phyloP scores from a whole-genome alignment of 306 rosid genomes.

The Malus sieversii region DNA sequence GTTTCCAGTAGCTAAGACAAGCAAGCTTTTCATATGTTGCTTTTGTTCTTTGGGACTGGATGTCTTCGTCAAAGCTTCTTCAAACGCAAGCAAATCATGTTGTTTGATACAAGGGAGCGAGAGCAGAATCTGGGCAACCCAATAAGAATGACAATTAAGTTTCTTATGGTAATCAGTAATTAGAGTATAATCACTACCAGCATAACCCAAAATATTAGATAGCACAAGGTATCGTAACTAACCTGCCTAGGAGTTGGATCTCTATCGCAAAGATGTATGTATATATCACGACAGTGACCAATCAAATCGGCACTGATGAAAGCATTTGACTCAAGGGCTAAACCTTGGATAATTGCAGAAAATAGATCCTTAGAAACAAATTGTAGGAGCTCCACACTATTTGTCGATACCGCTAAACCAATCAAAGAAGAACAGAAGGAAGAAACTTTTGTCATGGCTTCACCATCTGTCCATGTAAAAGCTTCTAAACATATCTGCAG shows the following conservation, averaged over 20 bases:
- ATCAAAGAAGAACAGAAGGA: constrained; percentile 60
- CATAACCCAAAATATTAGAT: constrained; percentile 1
- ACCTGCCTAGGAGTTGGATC: constrained; percentile 94
- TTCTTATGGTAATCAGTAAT: constrained; percentile 1
- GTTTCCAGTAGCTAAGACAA: constrained; percentile 75
- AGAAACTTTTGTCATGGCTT: constrained; percentile 71
- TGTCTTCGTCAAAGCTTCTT: constrained; percentile 83
- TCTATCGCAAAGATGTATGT: constrained; percentile 68
- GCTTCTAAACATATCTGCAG: constrained; percentile 66
- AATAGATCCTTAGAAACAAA: constrained; percentile 82
- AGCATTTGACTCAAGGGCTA: constrained; percentile 90
- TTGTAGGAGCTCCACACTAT: constrained; percentile 54
- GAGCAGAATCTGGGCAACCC: constrained; percentile 48
- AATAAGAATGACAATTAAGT: constrained; percentile 12
- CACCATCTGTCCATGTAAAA: constrained; percentile 88
- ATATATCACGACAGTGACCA: constrained; percentile 86
- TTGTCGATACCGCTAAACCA: constrained; percentile 48
- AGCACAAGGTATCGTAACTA: constrained; percentile 16
- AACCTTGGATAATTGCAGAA: constrained; percentile 70
- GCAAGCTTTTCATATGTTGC: constrained; percentile 82
- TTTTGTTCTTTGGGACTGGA: constrained; percentile 91
- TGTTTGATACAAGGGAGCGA: constrained; percentile 71
- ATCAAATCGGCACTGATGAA: constrained; percentile 82
- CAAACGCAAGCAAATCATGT: constrained; percentile 78
- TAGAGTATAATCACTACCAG: background rate